These are phyloP conservation scores for Plasmopara muralis DNA, from an alignment of 352 stramenopile genomes.

Conservation along the genomic window DNA sequence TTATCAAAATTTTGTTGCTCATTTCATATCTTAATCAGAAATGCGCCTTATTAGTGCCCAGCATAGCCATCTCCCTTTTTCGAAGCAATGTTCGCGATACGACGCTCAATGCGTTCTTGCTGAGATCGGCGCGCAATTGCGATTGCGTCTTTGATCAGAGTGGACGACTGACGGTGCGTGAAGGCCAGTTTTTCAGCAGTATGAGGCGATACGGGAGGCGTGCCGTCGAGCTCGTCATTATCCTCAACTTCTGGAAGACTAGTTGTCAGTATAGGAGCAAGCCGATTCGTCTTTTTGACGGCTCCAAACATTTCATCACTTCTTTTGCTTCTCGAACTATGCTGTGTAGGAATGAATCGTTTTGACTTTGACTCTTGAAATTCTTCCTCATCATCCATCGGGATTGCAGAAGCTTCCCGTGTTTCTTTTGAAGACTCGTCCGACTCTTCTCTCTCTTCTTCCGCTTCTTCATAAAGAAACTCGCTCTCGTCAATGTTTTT, in stretches of 20 bases:
- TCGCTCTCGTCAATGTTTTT: slow-evolving; percentile 44
- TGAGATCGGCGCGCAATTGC: slow-evolving; percentile 39
- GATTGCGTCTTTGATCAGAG: slow-evolving; percentile 47
- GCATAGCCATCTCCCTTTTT: slow-evolving; percentile 29
- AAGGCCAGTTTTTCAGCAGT: slow-evolving; percentile 21
- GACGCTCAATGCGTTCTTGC: slow-evolving; percentile 46
- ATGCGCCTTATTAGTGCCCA: slow-evolving; percentile 21
- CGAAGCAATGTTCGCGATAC: slow-evolving; percentile 53
- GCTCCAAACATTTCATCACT: slow-evolving; percentile 40
- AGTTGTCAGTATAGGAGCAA: slow-evolving; percentile 10
- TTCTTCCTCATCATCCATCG: slow-evolving; percentile 9
- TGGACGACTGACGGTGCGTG: slow-evolving; percentile 32
- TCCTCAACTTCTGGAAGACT: slow-evolving; percentile 15
- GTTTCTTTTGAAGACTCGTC: slow-evolving; percentile 12
- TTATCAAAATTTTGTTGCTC: too few relatives aligned
- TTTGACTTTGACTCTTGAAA: slow-evolving; percentile 1
- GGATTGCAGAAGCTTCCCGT: neutral
- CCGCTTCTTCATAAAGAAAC: slow-evolving; percentile 47
- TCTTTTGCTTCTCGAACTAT: slow-evolving; percentile 22
- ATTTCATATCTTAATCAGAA: slow-evolving; percentile 3
- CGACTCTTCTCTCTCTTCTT: slow-evolving; percentile 32
- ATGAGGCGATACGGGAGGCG: slow-evolving; percentile 30
- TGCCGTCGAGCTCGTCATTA: slow-evolving; percentile 20
- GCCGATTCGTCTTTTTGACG: slow-evolving; percentile 20
- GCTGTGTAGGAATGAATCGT: neutral